Percentiles rank a stretch among this genome's conserved stretches.
Evolutionary conservation across 1,284 basidiomycete species (phyloP).

Genomic region (Anthracocystis panici-leucophaei): DNA sequence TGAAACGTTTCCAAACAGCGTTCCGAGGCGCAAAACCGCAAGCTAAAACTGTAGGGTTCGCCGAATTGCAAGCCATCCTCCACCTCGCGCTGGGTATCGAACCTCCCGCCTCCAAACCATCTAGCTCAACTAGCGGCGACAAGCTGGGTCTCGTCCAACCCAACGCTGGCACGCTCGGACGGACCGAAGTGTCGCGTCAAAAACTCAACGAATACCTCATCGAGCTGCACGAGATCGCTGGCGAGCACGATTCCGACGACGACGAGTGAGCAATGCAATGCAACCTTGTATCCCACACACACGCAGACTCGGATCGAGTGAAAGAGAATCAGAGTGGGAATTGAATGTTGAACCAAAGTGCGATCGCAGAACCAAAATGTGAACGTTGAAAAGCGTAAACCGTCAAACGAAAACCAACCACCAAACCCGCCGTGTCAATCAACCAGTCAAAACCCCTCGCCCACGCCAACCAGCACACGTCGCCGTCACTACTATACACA

Average conservation of each 20-base stretch:
- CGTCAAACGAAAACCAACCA: background rate
- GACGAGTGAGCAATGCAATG: constrained; percentile 11
- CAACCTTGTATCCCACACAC: too few species aligned
- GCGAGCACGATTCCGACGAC: constrained; percentile 26
- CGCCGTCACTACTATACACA: constrained; percentile 9
- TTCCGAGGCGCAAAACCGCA: background rate
- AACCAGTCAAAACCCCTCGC: background rate
- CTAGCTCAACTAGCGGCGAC: constrained; percentile 12
- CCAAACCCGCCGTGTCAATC: too few species aligned
- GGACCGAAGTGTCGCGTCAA: constrained; percentile 46
- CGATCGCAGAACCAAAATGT: too few species aligned
- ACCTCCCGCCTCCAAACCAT: background rate
- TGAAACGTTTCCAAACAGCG: constrained; percentile 18
- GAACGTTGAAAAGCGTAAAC: too few species aligned
- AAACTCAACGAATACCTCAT: constrained; percentile 65
- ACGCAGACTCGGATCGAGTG: too few species aligned
- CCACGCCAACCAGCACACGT: constrained; percentile 11
- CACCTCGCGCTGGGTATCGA: constrained; percentile 62
- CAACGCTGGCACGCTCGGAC: constrained; percentile 37
- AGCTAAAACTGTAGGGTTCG: constrained; percentile 19
- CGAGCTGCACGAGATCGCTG: constrained; percentile 59
- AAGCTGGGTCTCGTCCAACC: constrained; percentile 12
- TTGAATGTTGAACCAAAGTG: too few species aligned
- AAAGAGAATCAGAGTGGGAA: too few species aligned
- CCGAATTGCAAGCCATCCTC: constrained; percentile 46